Base-by-base conservation (phyloP, 1,139 yeast genomes). In the Suhomyces ambrosiae region DNA sequence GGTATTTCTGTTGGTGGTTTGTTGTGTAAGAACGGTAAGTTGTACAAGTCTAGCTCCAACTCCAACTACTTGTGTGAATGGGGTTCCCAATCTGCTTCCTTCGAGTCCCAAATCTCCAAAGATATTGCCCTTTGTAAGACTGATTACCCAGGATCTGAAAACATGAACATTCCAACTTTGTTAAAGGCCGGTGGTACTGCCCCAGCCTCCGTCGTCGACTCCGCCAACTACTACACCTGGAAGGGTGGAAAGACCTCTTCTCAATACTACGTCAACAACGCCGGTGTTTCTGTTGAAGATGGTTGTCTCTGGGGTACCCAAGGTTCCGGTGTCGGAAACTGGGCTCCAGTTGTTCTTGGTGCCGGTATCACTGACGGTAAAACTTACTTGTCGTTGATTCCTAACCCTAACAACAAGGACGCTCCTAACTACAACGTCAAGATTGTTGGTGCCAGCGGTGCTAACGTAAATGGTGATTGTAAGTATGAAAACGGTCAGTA, bases 141-240 rank as follows among this genome's bases (percentile, higher is more conserved):
- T 46, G 94, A 85, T 64, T 85, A 85, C 70, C 92, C 94, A 59
- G 92, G 92, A 71, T 80, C 92, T 42, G 94, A 85, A 71, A 84
- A 83, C 69, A 85, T 85, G 94, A 86, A 78, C 59, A 74, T 84
- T 47, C 92, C 94, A 64, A 82, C 90, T 42, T 75, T 76, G 56
- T 82, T 85, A 49, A 57, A 64, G 34, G 80, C 80, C 37, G 88
- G 88, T 49, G 55, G 67, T 25, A 56, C 74, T 38, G 65, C 74
- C 43, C 81, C 82, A 42, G 74, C 80, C 46, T 71, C 88, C 35
- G 85, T 80, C 48, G 89, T 83, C 45, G 79, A 82, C 60, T 73
- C 78, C 54, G 76, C 71, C 47, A 50, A 65, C 42, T 84, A 84
- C 71, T 84, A 71, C 68, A 61, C 57, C 36, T 84, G 90, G 90